These are phyloP conservation scores for Candolleomyces eurysporus DNA, from an alignment of 768 basidiomycete species.

Conservation along the genomic window DNA sequence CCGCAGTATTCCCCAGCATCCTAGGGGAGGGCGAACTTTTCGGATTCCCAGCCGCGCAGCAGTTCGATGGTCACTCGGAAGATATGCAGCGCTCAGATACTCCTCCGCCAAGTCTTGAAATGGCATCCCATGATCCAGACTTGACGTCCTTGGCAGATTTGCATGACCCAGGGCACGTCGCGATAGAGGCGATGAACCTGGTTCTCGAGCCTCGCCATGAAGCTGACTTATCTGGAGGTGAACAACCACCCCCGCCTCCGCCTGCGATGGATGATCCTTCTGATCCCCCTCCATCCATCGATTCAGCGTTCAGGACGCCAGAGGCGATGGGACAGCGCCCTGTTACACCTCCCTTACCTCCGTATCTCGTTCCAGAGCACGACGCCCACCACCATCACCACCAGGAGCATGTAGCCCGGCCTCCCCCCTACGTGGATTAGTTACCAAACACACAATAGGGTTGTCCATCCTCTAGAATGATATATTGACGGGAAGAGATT, in stretches of 20 bases:
- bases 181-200: constrained; percentile 57
- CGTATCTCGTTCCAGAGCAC: constrained; percentile 62
- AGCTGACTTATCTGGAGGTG: constrained; percentile 14
- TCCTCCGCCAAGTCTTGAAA: constrained; percentile 76
- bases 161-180: constrained; percentile 44
- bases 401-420: constrained; percentile 49
- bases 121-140: constrained; percentile 70
- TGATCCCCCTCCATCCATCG: constrained; percentile 86
- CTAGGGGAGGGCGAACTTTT: constrained; percentile 76
- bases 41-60: constrained; percentile 67
- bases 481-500: constrained; percentile 15
- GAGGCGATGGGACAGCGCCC: constrained; percentile 37
- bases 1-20: constrained; percentile 34
- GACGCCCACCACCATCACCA: constrained; percentile 38
- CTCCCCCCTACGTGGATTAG: constrained; percentile 64
- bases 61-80: constrained; percentile 81
- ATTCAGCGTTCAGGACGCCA: constrained; percentile 70
- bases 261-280: constrained; percentile 85
- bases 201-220: constrained; percentile 53
- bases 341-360: constrained; percentile 66
- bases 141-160: constrained; percentile 64
- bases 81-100: constrained; percentile 61
- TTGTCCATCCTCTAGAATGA: constrained; percentile 13
- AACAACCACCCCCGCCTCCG: constrained; percentile 62
- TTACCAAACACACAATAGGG: constrained; percentile 11